Percentiles rank a stretch among this genome's conserved stretches.
Evolutionary conservation across 495 filamentous ascomycete species (phyloP).

Genomic region (Margaritispora aquatica): DNA sequence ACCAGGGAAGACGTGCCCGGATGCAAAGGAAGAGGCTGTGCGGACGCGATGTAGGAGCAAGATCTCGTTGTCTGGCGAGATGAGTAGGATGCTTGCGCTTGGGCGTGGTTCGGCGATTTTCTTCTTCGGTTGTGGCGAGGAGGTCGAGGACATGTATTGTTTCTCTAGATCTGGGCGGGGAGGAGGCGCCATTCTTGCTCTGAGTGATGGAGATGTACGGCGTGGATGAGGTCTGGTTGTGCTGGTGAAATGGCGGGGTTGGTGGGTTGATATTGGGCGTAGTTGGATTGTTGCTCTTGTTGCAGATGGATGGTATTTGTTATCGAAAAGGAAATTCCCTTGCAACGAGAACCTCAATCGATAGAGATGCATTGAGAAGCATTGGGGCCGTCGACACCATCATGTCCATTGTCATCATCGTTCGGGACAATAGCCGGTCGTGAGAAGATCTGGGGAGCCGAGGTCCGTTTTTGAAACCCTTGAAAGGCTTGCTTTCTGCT

Average conservation of each 20-base stretch:
- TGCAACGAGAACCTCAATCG: background rate
- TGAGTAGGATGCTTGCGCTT: slow-evolving; percentile 61
- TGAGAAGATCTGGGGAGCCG: background rate
- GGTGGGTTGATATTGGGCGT: background rate
- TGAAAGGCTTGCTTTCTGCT: background rate
- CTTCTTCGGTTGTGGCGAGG: slow-evolving; percentile 9
- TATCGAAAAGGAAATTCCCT: background rate
- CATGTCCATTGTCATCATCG: background rate
- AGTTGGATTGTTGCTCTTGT: background rate
- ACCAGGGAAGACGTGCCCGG: slow-evolving; percentile 95
- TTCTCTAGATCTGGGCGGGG: slow-evolving; percentile 15
- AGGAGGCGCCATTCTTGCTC: slow-evolving; percentile 7
- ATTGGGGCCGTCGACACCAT: background rate
- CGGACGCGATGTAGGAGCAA: slow-evolving; percentile 82
- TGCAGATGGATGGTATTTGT: background rate
- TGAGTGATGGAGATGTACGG: background rate
- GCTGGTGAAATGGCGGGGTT: background rate
- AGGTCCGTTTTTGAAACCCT: background rate
- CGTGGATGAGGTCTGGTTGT: background rate
- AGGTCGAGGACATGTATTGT: slow-evolving; percentile 22
- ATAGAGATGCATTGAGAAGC: slow-evolving; percentile 11
- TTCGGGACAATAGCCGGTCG: background rate
- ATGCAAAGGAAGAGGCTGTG: slow-evolving; percentile 77
- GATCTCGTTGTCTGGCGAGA: slow-evolving; percentile 81
- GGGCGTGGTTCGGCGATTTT: slow-evolving; percentile 24